Evolutionary conservation across 108 stramenopile genomes (phyloP), one percentile per base, ranked within the genome.

Genomic region (Discostella pseudostelligera): DNA sequence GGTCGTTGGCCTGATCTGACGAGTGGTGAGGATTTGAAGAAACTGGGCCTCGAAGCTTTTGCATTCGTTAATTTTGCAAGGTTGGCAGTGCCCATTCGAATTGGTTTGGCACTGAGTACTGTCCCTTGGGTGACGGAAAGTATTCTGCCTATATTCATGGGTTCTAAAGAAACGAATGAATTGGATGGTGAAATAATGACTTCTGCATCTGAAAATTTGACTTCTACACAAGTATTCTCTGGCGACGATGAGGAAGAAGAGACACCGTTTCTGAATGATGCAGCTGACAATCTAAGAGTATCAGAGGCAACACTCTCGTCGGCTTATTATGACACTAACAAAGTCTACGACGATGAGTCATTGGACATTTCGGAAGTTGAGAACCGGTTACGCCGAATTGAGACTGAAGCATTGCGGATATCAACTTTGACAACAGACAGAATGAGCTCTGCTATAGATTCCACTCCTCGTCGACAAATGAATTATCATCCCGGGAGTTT

Each of bases 21-120:
- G 14, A 44, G 60, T 47, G 20, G 50, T n/a, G 71, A 72, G 24
- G 78, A 74, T 16, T 4, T 69, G 21, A 72, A 48, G 37, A 61
- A 67, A 32, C 13, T 79, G 21, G 61, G 59, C 2, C 71, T 39
- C 32, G 71, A 69, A 43, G 64, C 72, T 8, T 67, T 74, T 29
- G 67, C 78, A 3, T 79, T 73, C 65, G 72, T 68, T 29, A 79
- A 73, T 32, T 35, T 79, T 24, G 72, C 72, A 13, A 36, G 78
- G 2, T 60, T 79, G 4, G 72, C 72, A 3, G 65, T 72, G 17
- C 78, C 78, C 1, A 47, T 79, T 19, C 45, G 78, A 17, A 69
- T 79, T 32, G 78, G 72, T 1, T 55, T 71, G 26, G 76, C 69
- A 7, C 26, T 70, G 16, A 59, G 42, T 26, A 67, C 66, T 13